phyloP scores from a whole-genome alignment of 2,329 filamentous ascomycete species.

The Dactylonectria macrodidyma region DNA sequence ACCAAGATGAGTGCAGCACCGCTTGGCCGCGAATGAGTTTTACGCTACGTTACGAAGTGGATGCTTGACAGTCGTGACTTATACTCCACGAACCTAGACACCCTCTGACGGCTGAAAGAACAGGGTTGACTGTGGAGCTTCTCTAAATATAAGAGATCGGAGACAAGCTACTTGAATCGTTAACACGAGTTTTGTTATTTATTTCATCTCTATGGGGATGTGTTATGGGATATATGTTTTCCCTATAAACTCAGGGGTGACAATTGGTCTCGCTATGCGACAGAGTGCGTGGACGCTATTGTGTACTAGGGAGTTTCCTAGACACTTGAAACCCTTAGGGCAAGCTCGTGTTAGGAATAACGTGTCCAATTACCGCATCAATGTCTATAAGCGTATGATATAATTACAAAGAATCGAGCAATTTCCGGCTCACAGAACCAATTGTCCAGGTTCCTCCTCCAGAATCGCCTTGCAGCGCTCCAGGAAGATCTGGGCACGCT shows the following conservation, averaged over 20 bases:
- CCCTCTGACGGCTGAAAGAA: neutral
- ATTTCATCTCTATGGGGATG: neutral
- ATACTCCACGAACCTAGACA: neutral
- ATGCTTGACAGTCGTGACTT: too few species aligned
- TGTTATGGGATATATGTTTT: neutral
- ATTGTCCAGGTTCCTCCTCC: conserved; percentile 82
- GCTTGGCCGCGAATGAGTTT: too few species aligned
- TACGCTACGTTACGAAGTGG: too few species aligned
- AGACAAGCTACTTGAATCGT: neutral
- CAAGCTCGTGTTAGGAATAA: conserved; percentile 14
- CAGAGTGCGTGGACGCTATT: too few species aligned
- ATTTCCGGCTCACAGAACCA: conserved; percentile 70
- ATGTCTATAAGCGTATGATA: conserved; percentile 48
- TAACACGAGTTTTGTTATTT: neutral
- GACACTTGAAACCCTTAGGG: neutral
- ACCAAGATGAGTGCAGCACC: too few species aligned
- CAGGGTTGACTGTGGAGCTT: neutral
- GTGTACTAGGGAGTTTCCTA: neutral
- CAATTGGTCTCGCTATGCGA: too few species aligned
- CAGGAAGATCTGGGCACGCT: conserved; percentile 85
- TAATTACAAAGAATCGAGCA: conserved; percentile 49
- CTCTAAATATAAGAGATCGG: neutral
- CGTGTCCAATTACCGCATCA: conserved; percentile 34
- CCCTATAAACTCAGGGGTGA: neutral
- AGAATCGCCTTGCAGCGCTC: conserved; percentile 88